These are phyloP conservation scores for Coffea canephora DNA, from an alignment of 257 asterid genomes.

Conservation along the genomic window DNA sequence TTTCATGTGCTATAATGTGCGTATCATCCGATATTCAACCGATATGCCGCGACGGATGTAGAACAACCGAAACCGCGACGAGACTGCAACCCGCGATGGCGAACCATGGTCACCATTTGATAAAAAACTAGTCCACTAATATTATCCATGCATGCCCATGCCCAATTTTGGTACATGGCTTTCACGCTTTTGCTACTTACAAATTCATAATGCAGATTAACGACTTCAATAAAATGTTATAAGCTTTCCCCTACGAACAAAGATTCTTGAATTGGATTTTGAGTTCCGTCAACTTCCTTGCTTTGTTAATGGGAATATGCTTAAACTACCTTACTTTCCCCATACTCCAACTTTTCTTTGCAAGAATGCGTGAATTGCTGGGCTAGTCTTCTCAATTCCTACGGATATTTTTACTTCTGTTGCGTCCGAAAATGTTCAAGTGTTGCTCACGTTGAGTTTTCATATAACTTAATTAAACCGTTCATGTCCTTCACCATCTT, in stretches of 20 bases:
- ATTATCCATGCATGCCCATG: neutral
- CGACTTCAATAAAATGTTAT: neutral
- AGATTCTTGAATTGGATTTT: neutral
- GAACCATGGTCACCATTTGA: constrained; percentile 26
- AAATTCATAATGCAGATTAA: neutral
- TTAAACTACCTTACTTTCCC: constrained; percentile 40
- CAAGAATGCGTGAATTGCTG: constrained; percentile 17
- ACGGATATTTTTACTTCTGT: neutral
- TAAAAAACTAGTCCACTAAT: constrained; percentile 33
- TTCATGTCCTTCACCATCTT: neutral
- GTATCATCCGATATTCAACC: no score
- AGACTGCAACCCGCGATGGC: no score
- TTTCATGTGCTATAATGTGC: no score
- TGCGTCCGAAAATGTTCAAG: neutral
- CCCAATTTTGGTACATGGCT: neutral
- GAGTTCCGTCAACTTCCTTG: constrained; percentile 22
- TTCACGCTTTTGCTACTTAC: neutral
- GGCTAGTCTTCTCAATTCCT: neutral
- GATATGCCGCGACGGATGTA: no score
- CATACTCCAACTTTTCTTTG: constrained; percentile 27
- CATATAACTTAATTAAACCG: neutral
- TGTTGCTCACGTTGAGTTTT: neutral
- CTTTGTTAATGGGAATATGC: constrained; percentile 11
- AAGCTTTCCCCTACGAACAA: neutral
- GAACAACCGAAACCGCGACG: no score